phyloP scores from a whole-genome alignment of 108 stramenopile genomes.

The Cyclotella sp. region DNA sequence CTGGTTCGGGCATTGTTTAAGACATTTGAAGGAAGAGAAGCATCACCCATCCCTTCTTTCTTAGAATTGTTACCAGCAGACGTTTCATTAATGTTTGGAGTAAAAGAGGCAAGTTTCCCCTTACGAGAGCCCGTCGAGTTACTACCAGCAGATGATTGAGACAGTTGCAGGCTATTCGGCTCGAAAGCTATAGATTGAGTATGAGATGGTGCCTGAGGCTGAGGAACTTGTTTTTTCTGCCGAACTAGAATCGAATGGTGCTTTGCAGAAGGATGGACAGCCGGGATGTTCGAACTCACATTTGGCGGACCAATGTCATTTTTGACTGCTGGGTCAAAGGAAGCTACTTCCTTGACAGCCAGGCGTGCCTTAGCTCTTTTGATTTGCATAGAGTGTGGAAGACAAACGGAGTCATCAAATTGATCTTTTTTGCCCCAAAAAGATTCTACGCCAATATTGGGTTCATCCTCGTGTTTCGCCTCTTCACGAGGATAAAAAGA shows the following conservation, averaged over 20 bases:
- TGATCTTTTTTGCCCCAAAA: slow-evolving; percentile 17
- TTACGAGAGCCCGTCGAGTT: neutral
- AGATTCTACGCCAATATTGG: slow-evolving; percentile 36
- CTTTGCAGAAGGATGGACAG: slow-evolving; percentile 35
- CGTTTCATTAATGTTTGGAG: neutral
- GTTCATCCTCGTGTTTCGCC: neutral
- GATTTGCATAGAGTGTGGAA: neutral
- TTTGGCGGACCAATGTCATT: neutral
- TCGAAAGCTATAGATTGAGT: neutral
- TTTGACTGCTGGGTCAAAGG: neutral
- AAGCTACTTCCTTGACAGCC: neutral
- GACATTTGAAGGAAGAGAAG: neutral
- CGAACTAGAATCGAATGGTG: neutral
- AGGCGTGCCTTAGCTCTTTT: neutral
- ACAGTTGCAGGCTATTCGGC: neutral
- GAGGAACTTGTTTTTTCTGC: neutral
- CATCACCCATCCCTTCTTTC: neutral
- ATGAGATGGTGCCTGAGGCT: neutral
- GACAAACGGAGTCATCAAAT: neutral
- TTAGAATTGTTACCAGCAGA: neutral
- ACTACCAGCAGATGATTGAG: slow-evolving; percentile 2
- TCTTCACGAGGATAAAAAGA: too few relatives aligned
- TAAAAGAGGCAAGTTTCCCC: neutral
- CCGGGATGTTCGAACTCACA: slow-evolving; percentile 39
- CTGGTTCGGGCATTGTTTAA: neutral